These are phyloP conservation scores for Bondarzewia mesenterica DNA, from an alignment of 1,284 basidiomycete genomes.

Conservation along the genomic window DNA sequence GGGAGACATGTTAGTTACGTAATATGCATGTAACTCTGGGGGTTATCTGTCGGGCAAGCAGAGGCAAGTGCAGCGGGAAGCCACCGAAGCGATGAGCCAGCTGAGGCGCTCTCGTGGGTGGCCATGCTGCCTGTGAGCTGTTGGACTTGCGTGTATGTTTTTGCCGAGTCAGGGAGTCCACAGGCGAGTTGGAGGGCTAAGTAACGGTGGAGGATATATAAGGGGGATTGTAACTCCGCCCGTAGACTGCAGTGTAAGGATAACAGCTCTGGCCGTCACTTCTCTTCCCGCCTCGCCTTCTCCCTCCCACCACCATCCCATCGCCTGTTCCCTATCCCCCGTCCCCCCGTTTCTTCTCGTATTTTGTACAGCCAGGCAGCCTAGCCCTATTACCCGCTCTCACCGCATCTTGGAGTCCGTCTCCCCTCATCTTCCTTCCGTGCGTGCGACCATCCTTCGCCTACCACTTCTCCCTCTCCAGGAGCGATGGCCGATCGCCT, in stretches of 20 bases:
- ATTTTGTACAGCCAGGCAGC: conserved; percentile 14
- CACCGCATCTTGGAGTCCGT: conserved; percentile 6
- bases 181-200: too few relatives aligned
- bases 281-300: conserved; percentile 7
- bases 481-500: conserved; percentile 52
- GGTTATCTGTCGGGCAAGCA: too few relatives aligned
- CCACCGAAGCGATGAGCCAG: too few relatives aligned
- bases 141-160: too few relatives aligned
- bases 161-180: too few relatives aligned
- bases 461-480: conserved; percentile 21
- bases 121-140: too few relatives aligned
- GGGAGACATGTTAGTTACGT: too few relatives aligned
- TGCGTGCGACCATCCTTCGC: conserved; percentile 18
- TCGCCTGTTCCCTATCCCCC: conserved; percentile 15
- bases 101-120: too few relatives aligned
- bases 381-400: conserved; percentile 9
- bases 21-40: too few relatives aligned
- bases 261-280: conserved; percentile 9
- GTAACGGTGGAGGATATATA: not conserved
- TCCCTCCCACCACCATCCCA: conserved; percentile 20
- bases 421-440: conserved; percentile 10
- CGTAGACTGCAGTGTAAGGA: conserved; percentile 14
- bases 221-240: conserved; percentile 14
- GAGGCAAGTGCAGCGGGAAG: too few relatives aligned
- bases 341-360: conserved; percentile 15